Evolutionary conservation across 495 filamentous ascomycete genomes (phyloP).

Genomic region (Chaetomium tenue): DNA sequence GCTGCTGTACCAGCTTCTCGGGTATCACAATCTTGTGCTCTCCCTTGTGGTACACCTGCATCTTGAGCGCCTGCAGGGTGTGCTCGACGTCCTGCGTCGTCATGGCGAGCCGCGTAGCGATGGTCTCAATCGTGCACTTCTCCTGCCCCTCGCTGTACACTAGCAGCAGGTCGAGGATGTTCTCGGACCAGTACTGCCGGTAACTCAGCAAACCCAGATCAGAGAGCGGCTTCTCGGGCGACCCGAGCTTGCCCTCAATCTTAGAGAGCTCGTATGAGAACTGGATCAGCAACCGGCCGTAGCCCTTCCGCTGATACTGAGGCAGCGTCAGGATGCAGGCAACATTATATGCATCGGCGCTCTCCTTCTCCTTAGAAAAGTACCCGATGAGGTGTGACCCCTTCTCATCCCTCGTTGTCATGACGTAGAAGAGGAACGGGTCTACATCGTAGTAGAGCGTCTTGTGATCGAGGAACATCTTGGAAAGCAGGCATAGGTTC

Average conservation of each 20-base stretch:
- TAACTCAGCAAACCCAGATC: slow-evolving; percentile 91
- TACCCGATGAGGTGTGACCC: slow-evolving; percentile 94
- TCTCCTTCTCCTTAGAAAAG: slow-evolving; percentile 98
- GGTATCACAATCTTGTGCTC: slow-evolving; percentile 89
- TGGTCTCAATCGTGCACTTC: slow-evolving; percentile 74
- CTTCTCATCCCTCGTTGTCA: slow-evolving; percentile 80
- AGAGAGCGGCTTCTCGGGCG: slow-evolving; percentile 92
- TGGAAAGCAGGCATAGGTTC: slow-evolving; percentile 88
- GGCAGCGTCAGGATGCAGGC: slow-evolving; percentile 96
- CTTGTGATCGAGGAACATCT: slow-evolving; percentile 98
- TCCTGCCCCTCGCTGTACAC: slow-evolving; percentile 59
- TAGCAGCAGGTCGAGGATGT: slow-evolving; percentile 78
- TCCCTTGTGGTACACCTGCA: slow-evolving; percentile 91
- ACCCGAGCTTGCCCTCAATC: slow-evolving; percentile 89
- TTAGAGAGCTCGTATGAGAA: slow-evolving; percentile 98
- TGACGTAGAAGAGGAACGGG: slow-evolving; percentile 98
- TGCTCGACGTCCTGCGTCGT: slow-evolving; percentile 93
- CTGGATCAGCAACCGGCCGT: slow-evolving; percentile 87
- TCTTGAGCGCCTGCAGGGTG: slow-evolving; percentile 86
- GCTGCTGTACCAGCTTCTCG: slow-evolving; percentile 63
- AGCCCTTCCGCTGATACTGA: slow-evolving; percentile 92
- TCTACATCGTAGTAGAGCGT: slow-evolving; percentile 99
- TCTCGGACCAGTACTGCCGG: slow-evolving; percentile 95
- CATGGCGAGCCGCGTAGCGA: slow-evolving; percentile 81
- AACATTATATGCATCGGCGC: slow-evolving; percentile 92